phyloP scores from a whole-genome alignment of 495 filamentous ascomycete genomes.

The Schizothecium vesticola region DNA sequence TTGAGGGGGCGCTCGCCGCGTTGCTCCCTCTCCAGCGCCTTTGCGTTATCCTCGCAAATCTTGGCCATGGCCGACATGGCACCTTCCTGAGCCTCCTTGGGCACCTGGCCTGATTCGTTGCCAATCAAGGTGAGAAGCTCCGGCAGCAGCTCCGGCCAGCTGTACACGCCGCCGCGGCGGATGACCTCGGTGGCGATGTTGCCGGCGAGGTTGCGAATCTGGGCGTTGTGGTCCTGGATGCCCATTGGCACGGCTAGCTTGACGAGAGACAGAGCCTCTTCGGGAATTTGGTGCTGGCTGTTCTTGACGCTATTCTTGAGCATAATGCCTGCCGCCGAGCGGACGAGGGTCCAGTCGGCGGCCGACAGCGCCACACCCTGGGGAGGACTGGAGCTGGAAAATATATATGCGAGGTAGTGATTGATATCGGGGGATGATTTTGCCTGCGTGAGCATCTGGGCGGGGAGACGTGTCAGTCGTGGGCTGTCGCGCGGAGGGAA shows the following conservation, averaged over 20 bases:
- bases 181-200: slow-evolving; percentile 96
- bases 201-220: slow-evolving; percentile 84
- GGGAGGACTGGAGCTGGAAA: slow-evolving; percentile 63
- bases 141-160: slow-evolving; percentile 85
- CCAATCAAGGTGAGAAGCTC: slow-evolving; percentile 70
- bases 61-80: slow-evolving; percentile 89
- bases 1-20: slow-evolving; percentile 79
- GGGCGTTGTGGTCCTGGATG: slow-evolving; percentile 72
- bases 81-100: slow-evolving; percentile 75
- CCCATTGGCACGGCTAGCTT: slow-evolving; percentile 70
- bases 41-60: slow-evolving; percentile 94
- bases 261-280: slow-evolving; percentile 64
- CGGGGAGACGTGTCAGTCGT: slow-evolving; percentile 20
- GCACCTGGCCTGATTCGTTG: slow-evolving; percentile 62
- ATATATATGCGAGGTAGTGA: slow-evolving; percentile 92
- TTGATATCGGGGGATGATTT: slow-evolving; percentile 88
- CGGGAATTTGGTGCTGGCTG: slow-evolving; percentile 64
- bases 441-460: slow-evolving; percentile 88
- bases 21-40: slow-evolving; percentile 78
- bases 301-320: slow-evolving; percentile 86
- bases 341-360: slow-evolving; percentile 64
- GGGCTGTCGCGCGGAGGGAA: neutral
- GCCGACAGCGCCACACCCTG: slow-evolving; percentile 49
- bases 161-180: slow-evolving; percentile 73
- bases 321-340: slow-evolving; percentile 84